phyloP scores from a whole-genome alignment of 768 basidiomycete species.

The Crepidotus variabilis region DNA sequence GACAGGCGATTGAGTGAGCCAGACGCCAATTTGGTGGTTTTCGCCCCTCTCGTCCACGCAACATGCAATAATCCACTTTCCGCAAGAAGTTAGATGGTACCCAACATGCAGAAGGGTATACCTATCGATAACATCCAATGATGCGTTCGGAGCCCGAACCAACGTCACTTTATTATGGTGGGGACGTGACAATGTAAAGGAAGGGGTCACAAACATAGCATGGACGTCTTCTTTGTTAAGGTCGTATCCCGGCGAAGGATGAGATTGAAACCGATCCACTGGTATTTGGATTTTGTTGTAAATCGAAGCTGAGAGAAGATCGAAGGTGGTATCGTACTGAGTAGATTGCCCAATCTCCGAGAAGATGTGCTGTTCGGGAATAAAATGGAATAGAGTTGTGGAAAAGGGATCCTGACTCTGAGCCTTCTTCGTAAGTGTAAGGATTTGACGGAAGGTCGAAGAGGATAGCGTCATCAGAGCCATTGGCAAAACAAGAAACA shows the following conservation, averaged over 20 bases:
- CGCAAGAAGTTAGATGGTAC: constrained; percentile 60
- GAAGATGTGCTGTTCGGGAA: constrained; percentile 62
- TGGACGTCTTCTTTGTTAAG: constrained; percentile 28
- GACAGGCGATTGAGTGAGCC: constrained; percentile 49
- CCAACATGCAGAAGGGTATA: constrained; percentile 70
- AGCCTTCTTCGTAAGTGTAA: constrained; percentile 58
- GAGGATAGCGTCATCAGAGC: constrained; percentile 61
- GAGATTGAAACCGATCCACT: constrained; percentile 59
- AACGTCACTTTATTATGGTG: constrained; percentile 34
- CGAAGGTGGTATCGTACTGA: constrained; percentile 37
- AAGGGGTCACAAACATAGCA: constrained; percentile 60
- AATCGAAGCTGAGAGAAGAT: constrained; percentile 54
- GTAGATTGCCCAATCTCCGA: constrained; percentile 43
- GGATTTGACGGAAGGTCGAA: constrained; percentile 62
- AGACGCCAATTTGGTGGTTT: constrained; percentile 63
- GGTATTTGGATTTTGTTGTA: constrained; percentile 69
- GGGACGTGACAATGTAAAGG: constrained; percentile 58
- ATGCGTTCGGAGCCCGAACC: constrained; percentile 29
- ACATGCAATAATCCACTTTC: constrained; percentile 75
- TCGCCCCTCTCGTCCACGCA: constrained; percentile 81
- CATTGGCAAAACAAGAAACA: constrained; percentile 68
- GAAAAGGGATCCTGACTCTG: constrained; percentile 27
- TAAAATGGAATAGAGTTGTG: constrained; percentile 65
- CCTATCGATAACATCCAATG: constrained; percentile 42
- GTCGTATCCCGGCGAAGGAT: constrained; percentile 29